Evolutionary conservation across 2,329 filamentous ascomycete species (phyloP).

Genomic region (Xenoacremonium recifei): DNA sequence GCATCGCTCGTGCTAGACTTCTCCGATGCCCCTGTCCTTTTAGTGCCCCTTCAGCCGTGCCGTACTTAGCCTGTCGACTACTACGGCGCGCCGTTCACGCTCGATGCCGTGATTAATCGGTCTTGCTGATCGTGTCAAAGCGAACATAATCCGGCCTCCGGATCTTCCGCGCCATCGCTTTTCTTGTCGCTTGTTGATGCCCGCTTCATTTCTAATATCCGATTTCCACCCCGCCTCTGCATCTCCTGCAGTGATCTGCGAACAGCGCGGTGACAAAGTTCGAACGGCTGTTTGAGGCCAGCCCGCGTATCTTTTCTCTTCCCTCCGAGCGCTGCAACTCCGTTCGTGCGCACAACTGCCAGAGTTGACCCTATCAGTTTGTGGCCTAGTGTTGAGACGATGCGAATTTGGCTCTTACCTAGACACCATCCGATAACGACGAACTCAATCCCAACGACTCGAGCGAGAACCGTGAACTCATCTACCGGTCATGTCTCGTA

Average conservation of each 20-base stretch:
- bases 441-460: too few species aligned
- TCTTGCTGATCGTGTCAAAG: conserved; percentile 12
- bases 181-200: neutral
- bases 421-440: conserved; percentile 11
- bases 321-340: neutral
- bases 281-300: conserved; percentile 6
- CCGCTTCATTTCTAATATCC: neutral
- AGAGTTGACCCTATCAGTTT: too few species aligned
- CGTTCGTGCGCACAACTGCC: too few species aligned
- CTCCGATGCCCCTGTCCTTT: conserved; percentile 13
- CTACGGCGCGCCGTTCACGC: too few species aligned
- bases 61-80: too few species aligned
- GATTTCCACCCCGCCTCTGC: conserved; percentile 4
- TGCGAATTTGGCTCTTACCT: conserved; percentile 6
- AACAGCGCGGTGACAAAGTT: conserved; percentile 12
- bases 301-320: conserved; percentile 1
- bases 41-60: conserved; percentile 11
- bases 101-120: too few species aligned
- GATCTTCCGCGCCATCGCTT: conserved; percentile 9
- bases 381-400: too few species aligned
- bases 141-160: conserved; percentile 13
- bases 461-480: conserved; percentile 8
- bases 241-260: conserved; percentile 12
- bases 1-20: too few species aligned
- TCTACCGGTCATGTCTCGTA: too few species aligned